These are phyloP conservation scores for Cryptococcus sp. DNA, from an alignment of 1,284 basidiomycete species.

Conservation along the genomic window DNA sequence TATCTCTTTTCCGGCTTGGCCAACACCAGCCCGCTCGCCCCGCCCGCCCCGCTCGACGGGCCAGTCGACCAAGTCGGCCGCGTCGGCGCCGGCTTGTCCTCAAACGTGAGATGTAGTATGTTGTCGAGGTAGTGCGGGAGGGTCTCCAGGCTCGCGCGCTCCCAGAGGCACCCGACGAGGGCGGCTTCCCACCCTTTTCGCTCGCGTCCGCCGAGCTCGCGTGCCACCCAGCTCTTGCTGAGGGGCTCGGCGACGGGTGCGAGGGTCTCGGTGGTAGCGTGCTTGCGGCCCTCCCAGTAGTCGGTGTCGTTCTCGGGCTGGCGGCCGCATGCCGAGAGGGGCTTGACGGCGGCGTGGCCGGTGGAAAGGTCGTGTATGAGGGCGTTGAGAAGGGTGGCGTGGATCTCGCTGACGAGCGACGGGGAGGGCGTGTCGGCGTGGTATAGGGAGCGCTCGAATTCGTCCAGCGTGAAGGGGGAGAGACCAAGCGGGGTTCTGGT, in stretches of 20 bases:
- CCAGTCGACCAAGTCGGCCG: constrained; percentile 49
- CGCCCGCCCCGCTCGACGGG: constrained; percentile 45
- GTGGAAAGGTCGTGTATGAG: constrained; percentile 65
- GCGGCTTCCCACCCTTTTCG: constrained; percentile 68
- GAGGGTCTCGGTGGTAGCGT: constrained; percentile 46
- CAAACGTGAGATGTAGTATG: constrained; percentile 70
- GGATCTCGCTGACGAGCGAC: constrained; percentile 74
- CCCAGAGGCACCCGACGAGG: constrained; percentile 81
- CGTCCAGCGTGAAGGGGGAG: constrained; percentile 90
- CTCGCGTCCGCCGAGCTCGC: constrained; percentile 37
- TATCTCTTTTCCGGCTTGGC: constrained; percentile 64
- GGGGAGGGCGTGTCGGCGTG: constrained; percentile 68
- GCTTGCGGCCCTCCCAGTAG: constrained; percentile 47
- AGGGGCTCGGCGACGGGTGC: constrained; percentile 33
- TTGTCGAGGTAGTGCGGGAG: constrained; percentile 73
- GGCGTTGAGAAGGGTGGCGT: constrained; percentile 82
- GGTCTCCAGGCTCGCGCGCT: constrained; percentile 72
- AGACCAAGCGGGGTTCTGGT: constrained; percentile 78
- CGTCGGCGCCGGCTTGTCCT: constrained; percentile 47
- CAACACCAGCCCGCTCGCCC: constrained; percentile 34
- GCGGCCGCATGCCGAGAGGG: constrained; percentile 31
- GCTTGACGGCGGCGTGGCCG: constrained; percentile 31
- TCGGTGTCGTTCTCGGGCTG: constrained; percentile 36
- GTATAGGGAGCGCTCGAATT: constrained; percentile 81
- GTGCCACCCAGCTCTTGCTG: constrained; percentile 33